Evolutionary conservation across 306 rosid genomes (phyloP).

Genomic region (Prinsepia uniflora): DNA sequence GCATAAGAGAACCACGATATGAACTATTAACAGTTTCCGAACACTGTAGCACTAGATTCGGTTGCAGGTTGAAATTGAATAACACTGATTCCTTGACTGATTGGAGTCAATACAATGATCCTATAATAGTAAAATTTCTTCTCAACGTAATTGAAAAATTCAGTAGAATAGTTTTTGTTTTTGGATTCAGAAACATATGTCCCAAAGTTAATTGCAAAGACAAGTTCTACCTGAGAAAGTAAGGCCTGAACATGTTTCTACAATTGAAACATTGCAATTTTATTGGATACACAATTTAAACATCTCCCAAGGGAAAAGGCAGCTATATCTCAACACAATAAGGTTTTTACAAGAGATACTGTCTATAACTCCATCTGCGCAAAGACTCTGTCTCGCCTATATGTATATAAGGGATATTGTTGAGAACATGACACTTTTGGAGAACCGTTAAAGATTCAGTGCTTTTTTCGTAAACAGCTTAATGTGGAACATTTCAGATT

Average conservation of each 20-base stretch:
- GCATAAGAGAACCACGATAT: conserved; percentile 22
- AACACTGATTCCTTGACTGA: background rate
- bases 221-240: background rate
- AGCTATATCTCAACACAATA: no score
- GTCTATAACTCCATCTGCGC: no score
- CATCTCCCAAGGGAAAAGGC: no score
- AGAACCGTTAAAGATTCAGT: no score
- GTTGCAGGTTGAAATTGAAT: background rate
- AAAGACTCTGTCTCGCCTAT: no score
- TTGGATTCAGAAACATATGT: background rate
- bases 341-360: no score
- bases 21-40: background rate
- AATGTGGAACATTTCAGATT: background rate
- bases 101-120: background rate
- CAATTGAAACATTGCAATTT: no score
- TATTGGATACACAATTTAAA: no score
- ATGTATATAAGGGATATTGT: no score
- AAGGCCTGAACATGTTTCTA: no score
- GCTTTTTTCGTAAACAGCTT: no score
- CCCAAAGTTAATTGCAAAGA: background rate
- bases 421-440: background rate
- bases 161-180: background rate
- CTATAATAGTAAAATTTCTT: background rate
- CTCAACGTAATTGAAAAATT: background rate
- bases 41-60: background rate